Base-by-base conservation (phyloP, 2,329 filamentous ascomycete species). In the Dichotomopilus funicola region DNA sequence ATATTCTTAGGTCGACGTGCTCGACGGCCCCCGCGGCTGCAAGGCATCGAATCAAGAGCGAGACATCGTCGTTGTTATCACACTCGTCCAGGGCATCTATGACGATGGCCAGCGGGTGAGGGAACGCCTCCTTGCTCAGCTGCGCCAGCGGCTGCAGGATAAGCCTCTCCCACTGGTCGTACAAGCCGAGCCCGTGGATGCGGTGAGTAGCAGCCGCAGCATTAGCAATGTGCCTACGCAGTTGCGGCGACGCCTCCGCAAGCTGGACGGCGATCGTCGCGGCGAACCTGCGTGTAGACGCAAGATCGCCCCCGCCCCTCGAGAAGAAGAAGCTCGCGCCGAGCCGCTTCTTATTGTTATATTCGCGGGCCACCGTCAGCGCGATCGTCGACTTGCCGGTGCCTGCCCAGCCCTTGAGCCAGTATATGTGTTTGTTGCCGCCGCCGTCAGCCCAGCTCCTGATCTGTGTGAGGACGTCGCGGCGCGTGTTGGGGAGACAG, bases 281-380 rank as follows among this genome's bases (percentile, higher is more conserved):
- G 40, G 49, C 49, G 40, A 44, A 51, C 33, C 33, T 51, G 11
- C 49, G 38, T 8, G 49, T 51, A 4, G 40, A 51, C 49, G 31
- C 49, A 19, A 44, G 49, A 27, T 51, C 49, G n/a, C 49, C 49
- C 31, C 40, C 49, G n/a, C 49, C 49, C 31, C 49, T 43, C 40
- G 40, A 44, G 40, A 51, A 51, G 40, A 51, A 51, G 49, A 51
- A 51, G 49, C 49, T 51, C n/a, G 40, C 49, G 40, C 49, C 49
- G 33, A 51, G 49, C 40, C 40, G 40, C 49, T 44, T 44, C n/a
- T 51, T 44, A 13, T 19, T 34, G 41, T 13, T 36, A 13, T 44
- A 51, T 44, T 44, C 40, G 33, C 40, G 49, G 31, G 49, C 40
- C 3, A 44, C 8, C 11, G 49, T 51, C 40, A 44, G 49, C 33